phyloP scores from a whole-genome alignment of 2,329 filamentous ascomycete genomes.

The Verticillium isaacii region DNA sequence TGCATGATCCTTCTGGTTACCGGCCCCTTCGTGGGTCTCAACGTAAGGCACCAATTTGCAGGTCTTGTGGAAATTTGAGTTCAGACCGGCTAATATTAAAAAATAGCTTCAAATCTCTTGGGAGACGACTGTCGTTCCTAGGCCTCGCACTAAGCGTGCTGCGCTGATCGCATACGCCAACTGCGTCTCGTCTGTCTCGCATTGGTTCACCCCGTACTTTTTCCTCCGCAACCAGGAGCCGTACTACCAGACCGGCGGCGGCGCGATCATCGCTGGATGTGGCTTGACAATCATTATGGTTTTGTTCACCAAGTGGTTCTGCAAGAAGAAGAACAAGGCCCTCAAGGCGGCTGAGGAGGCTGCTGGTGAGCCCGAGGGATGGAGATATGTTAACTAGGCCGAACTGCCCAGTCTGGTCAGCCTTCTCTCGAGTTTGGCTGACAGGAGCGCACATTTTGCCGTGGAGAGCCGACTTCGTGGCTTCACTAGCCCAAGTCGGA shows the following conservation, averaged over 20 bases:
- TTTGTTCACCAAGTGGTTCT: slow-evolving; percentile 16
- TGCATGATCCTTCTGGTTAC: slow-evolving; percentile 32
- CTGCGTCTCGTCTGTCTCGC: slow-evolving; percentile 30
- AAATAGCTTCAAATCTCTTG: slow-evolving; percentile 29
- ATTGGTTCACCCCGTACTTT: slow-evolving; percentile 38
- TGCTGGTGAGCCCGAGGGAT: slow-evolving; percentile 5
- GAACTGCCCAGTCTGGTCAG: no score
- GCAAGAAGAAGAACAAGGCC: slow-evolving; percentile 17
- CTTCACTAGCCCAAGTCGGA: no score
- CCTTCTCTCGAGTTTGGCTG: background rate
- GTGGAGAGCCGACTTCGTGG: no score
- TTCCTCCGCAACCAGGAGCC: slow-evolving; percentile 22
- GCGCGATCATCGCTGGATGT: slow-evolving; percentile 20
- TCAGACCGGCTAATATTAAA: background rate
- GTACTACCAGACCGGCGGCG: slow-evolving; percentile 23
- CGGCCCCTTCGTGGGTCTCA: slow-evolving; percentile 33
- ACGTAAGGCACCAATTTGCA: slow-evolving; percentile 8
- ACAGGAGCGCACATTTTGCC: no score
- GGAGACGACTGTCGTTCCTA: slow-evolving; percentile 35
- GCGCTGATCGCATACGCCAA: slow-evolving; percentile 38
- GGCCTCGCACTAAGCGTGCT: slow-evolving; percentile 32
- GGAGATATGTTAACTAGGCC: slow-evolving; percentile 5
- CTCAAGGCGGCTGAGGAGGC: slow-evolving; percentile 14
- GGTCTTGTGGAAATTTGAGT: background rate
- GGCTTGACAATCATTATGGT: slow-evolving; percentile 15